These are phyloP conservation scores for Trematosphaeria pertusa DNA, from an alignment of 2,329 filamentous ascomycete species.

Conservation along the genomic window DNA sequence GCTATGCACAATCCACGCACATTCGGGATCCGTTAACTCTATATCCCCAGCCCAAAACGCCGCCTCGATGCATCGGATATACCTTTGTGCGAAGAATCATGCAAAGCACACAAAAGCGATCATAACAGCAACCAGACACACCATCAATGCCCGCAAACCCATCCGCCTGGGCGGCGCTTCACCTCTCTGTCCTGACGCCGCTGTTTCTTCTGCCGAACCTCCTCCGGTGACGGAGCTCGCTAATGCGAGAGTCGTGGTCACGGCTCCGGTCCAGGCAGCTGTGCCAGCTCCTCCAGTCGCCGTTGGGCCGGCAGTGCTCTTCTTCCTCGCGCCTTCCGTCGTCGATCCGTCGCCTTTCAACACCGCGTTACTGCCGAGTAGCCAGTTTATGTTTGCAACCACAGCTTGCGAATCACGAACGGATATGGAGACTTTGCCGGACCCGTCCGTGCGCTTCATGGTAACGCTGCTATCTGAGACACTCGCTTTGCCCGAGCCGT, in stretches of 20 bases:
- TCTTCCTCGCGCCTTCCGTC: constrained; percentile 29
- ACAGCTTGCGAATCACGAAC: constrained; percentile 56
- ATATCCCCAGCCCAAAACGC: not conserved
- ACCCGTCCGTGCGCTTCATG: constrained; percentile 31
- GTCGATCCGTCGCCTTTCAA: constrained; percentile 33
- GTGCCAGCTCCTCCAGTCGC: constrained; percentile 7
- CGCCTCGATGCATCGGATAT: not conserved
- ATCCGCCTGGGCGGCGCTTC: not conserved
- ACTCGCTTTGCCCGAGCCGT: constrained; percentile 50
- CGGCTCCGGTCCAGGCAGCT: constrained; percentile 6
- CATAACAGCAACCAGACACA: constrained; percentile 7
- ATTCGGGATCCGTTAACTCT: too few relatives aligned
- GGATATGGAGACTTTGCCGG: constrained; percentile 31
- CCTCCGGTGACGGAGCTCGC: constrained; percentile 8
- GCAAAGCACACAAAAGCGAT: constrained; percentile 14
- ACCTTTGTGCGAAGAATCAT: not conserved
- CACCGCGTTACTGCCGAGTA: constrained; percentile 44
- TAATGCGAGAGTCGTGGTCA: constrained; percentile 12
- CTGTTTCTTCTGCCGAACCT: constrained; percentile 4
- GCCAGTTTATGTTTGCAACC: constrained; percentile 54
- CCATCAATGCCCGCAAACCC: not conserved
- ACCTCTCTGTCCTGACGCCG: not conserved
- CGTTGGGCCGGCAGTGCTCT: constrained; percentile 15
- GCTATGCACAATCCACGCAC: too few relatives aligned
- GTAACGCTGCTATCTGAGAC: constrained; percentile 41